These are phyloP conservation scores for Tarenaya hassleriana DNA, from an alignment of 345 rosid genomes.

Conservation along the genomic window DNA sequence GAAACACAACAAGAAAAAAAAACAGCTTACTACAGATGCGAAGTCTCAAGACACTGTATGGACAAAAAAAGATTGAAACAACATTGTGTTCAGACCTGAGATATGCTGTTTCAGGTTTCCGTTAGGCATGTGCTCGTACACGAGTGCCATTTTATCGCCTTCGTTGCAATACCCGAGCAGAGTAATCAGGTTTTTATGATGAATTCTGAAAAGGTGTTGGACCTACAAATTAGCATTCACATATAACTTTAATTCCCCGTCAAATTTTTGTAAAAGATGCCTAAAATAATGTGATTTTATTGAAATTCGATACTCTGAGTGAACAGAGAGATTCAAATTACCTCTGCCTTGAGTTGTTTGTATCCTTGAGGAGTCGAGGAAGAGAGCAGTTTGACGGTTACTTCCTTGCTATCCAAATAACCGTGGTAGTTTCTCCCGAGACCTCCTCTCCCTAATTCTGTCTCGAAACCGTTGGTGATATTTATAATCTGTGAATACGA, in stretches of 20 bases:
- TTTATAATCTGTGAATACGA: slow-evolving; percentile 31
- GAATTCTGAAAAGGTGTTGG: slow-evolving; percentile 41
- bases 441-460: slow-evolving; percentile 42
- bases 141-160: slow-evolving; percentile 34
- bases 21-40: slow-evolving; percentile 2
- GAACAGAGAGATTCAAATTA: slow-evolving; percentile 2
- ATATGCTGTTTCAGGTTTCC: slow-evolving; percentile 42
- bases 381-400: slow-evolving; percentile 54
- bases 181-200: slow-evolving; percentile 46
- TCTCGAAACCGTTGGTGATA: slow-evolving; percentile 38
- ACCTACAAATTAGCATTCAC: slow-evolving; percentile 37
- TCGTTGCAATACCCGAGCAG: slow-evolving; percentile 53
- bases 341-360: slow-evolving; percentile 46
- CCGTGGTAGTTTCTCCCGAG: slow-evolving; percentile 50
- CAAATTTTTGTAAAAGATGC: too few relatives aligned
- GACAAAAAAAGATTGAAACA: too few relatives aligned
- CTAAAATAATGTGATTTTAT: too few relatives aligned
- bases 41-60: too few relatives aligned
- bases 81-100: slow-evolving; percentile 30
- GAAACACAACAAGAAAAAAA: background rate
- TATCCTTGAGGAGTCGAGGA: slow-evolving; percentile 36
- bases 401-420: slow-evolving; percentile 35
- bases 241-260: slow-evolving; percentile 15
- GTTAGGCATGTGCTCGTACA: slow-evolving; percentile 48
- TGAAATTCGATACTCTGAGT: background rate